Evolutionary conservation across 768 basidiomycete genomes (phyloP).

Genomic region (Phanerochaete sordida): DNA sequence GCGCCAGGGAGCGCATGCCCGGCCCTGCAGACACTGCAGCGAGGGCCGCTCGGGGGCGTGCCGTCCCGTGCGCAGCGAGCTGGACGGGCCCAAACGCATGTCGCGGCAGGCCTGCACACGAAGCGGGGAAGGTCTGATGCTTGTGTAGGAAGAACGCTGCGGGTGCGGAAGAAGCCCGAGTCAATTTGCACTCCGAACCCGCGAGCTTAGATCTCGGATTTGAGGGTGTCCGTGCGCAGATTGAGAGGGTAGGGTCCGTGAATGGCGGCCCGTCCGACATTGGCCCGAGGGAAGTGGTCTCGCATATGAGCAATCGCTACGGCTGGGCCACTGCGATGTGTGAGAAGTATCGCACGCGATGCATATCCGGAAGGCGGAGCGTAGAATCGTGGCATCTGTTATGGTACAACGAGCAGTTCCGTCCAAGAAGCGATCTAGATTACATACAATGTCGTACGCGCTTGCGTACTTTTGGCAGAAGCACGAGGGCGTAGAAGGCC

Average conservation of each 20-base stretch:
- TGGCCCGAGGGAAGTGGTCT: not conserved
- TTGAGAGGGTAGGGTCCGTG: not conserved
- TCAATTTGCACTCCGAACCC: not conserved
- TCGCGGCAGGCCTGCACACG: not conserved
- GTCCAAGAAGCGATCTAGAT: not conserved
- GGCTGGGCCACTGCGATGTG: not conserved
- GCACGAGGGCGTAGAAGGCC: not conserved
- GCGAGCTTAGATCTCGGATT: not conserved
- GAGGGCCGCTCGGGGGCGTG: not conserved
- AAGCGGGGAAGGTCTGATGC: not conserved
- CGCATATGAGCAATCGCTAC: not conserved
- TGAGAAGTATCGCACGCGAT: slow-evolving; percentile 28
- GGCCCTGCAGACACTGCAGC: too few relatives aligned
- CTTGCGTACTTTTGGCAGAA: not conserved
- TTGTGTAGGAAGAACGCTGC: not conserved
- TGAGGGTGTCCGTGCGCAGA: not conserved
- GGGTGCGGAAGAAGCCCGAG: not conserved
- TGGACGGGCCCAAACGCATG: not conserved
- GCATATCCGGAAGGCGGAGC: slow-evolving; percentile 95
- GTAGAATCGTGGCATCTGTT: slow-evolving; percentile 75
- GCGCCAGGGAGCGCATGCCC: too few relatives aligned
- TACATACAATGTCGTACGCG: not conserved
- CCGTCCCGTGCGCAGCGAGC: not conserved
- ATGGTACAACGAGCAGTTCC: slow-evolving; percentile 27
- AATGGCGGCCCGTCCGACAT: not conserved